These are phyloP conservation scores for Cercospora sojina DNA, from an alignment of 2,329 filamentous ascomycete genomes.

Conservation along the genomic window DNA sequence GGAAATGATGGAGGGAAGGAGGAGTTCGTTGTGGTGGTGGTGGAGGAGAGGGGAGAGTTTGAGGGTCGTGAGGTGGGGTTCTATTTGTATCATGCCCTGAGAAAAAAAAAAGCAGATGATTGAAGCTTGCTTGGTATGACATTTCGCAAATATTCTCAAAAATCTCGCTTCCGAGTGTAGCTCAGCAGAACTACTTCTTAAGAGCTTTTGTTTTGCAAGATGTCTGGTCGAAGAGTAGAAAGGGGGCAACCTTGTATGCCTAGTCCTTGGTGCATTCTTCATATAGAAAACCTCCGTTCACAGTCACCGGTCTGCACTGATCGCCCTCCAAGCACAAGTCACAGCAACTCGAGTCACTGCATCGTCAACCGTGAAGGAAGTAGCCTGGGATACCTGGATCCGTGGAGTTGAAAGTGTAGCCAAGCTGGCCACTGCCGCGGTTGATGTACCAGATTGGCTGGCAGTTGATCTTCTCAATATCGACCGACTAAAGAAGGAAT, in stretches of 20 bases:
- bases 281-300: neutral
- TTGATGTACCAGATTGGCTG: conserved; percentile 1
- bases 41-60: neutral
- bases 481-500: neutral
- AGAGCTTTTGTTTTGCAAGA: neutral
- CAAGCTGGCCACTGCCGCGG: neutral
- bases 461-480: neutral
- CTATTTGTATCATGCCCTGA: neutral
- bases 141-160: neutral
- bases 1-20: neutral
- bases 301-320: neutral
- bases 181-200: neutral
- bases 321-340: neutral
- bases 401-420: neutral
- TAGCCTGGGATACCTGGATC: neutral
- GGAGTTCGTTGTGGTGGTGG: neutral
- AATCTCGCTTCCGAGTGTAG: neutral
- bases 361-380: neutral
- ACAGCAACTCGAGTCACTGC: neutral
- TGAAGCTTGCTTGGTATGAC: neutral
- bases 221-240: too few relatives aligned
- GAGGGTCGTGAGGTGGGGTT: neutral
- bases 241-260: neutral
- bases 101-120: too few relatives aligned
- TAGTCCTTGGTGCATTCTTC: neutral